These are phyloP conservation scores for Harringtonia aguacate DNA, from an alignment of 2,329 filamentous ascomycete species.

Conservation along the genomic window DNA sequence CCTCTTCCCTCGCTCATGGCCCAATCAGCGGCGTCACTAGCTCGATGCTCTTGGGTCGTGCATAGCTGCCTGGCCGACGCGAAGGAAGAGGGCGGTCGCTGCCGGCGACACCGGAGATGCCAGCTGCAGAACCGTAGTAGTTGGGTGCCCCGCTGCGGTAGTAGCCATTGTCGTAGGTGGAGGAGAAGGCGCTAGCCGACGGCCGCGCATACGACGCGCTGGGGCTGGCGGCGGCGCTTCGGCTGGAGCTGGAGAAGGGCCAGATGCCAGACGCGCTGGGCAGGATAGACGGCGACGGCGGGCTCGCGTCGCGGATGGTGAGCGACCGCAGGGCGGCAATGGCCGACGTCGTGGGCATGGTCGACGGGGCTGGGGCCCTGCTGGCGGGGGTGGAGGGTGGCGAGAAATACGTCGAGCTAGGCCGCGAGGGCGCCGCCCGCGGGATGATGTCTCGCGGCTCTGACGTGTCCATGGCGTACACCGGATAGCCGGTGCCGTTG, in stretches of 20 bases:
- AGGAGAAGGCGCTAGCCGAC: slow-evolving; percentile 32
- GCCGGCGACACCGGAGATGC: slow-evolving; percentile 11
- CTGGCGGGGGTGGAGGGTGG: slow-evolving; percentile 39
- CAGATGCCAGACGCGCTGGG: slow-evolving; percentile 33
- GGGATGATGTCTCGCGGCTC: slow-evolving; percentile 54
- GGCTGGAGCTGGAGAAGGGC: slow-evolving; percentile 38
- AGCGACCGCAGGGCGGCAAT: slow-evolving; percentile 46
- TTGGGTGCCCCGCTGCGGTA: slow-evolving; percentile 20
- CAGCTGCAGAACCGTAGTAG: slow-evolving; percentile 26
- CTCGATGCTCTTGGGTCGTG: slow-evolving; percentile 52
- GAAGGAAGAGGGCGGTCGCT: slow-evolving; percentile 47
- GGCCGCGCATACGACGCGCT: slow-evolving; percentile 39
- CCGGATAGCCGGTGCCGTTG: slow-evolving; percentile 22
- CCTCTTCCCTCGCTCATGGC: slow-evolving; percentile 21
- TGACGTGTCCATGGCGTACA: slow-evolving; percentile 32
- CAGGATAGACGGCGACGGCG: slow-evolving; percentile 35
- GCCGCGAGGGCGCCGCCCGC: slow-evolving; percentile 51
- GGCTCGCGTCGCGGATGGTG: slow-evolving; percentile 42
- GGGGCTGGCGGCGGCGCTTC: slow-evolving; percentile 40
- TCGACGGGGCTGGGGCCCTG: slow-evolving; percentile 26
- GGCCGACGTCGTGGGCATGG: slow-evolving; percentile 34
- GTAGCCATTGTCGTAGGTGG: slow-evolving; percentile 41
- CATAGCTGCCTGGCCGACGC: slow-evolving; percentile 40
- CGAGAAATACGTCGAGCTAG: slow-evolving; percentile 42
- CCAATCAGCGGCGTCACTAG: slow-evolving; percentile 49